phyloP scores from a whole-genome alignment of 73 alveolate genomes.

The Paramecium tetraurelia region DNA sequence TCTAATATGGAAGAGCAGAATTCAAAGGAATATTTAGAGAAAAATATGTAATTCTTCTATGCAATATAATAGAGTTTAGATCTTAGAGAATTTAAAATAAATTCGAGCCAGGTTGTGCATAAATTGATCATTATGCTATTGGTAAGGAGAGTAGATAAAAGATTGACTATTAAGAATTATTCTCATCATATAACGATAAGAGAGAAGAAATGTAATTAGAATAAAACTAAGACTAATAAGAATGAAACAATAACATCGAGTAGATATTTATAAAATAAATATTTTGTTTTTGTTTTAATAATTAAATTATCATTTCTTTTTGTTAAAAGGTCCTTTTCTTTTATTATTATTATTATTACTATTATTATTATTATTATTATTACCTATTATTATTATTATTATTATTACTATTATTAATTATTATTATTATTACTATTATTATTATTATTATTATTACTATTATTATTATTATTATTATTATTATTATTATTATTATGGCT shows the following conservation, averaged over 20 bases:
- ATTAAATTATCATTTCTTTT: neutral
- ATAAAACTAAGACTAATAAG: neutral
- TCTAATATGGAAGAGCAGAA: constrained; percentile 97
- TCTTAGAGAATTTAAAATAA: neutral
- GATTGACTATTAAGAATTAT: neutral
- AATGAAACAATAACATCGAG: neutral
- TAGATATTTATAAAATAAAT: neutral
- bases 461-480: neutral
- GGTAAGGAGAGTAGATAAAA: neutral
- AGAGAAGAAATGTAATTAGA: constrained; percentile 61
- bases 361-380: neutral
- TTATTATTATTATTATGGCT: neutral
- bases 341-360: neutral
- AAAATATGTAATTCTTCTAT: neutral
- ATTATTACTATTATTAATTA: too few species aligned
- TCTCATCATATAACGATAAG: neutral
- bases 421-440: neutral
- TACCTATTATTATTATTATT: too few species aligned
- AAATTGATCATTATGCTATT: neutral
- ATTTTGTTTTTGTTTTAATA: neutral
- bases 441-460: neutral
- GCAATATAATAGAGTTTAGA: neutral
- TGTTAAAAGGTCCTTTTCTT: neutral
- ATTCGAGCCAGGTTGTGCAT: neutral
- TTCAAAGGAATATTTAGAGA: constrained; percentile 73